phyloP scores from a whole-genome alignment of 768 basidiomycete genomes.

The Pleurotus ostreatus region DNA sequence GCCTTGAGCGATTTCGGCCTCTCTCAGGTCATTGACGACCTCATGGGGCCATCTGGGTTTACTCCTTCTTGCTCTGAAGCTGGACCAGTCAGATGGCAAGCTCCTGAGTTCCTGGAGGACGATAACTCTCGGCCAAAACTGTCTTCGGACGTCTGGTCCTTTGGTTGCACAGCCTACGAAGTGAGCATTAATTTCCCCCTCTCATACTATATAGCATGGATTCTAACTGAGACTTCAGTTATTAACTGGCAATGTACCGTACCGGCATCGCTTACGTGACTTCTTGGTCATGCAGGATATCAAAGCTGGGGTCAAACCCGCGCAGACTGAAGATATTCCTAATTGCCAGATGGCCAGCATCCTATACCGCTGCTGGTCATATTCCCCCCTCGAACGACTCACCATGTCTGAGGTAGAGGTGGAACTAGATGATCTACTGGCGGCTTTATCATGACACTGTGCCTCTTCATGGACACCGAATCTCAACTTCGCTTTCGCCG shows the following conservation, averaged over 20 bases:
- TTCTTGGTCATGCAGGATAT: conserved; percentile 22
- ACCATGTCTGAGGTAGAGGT: conserved; percentile 15
- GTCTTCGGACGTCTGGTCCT: conserved; percentile 26
- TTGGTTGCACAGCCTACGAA: conserved; percentile 27
- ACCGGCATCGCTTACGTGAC: conserved; percentile 20
- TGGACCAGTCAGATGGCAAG: conserved; percentile 25
- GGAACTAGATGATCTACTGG: too few species aligned
- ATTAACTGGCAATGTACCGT: conserved; percentile 22
- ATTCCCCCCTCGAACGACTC: conserved; percentile 15
- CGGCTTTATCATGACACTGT: too few species aligned
- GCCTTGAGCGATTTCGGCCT: conserved; percentile 30
- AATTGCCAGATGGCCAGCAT: conserved; percentile 7
- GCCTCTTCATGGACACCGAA: too few species aligned
- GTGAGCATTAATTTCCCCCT: conserved; percentile 12
- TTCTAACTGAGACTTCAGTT: conserved; percentile 12
- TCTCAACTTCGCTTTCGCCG: too few species aligned
- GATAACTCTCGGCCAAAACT: conserved; percentile 12
- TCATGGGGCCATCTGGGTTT: conserved; percentile 18
- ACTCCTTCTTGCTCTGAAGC: conserved; percentile 17
- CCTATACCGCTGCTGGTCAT: conserved; percentile 20
- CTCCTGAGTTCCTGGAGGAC: conserved; percentile 23
- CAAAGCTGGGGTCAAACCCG: conserved; percentile 14
- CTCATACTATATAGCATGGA: not conserved
- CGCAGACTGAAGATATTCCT: conserved; percentile 11
- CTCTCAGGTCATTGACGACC: conserved; percentile 24